A percentile compares a stretch with the other conserved stretches of the same genome.
Conservation (phyloP, 352 stramenopile genomes). For the Pythium rhizo-oryzae region DNA sequence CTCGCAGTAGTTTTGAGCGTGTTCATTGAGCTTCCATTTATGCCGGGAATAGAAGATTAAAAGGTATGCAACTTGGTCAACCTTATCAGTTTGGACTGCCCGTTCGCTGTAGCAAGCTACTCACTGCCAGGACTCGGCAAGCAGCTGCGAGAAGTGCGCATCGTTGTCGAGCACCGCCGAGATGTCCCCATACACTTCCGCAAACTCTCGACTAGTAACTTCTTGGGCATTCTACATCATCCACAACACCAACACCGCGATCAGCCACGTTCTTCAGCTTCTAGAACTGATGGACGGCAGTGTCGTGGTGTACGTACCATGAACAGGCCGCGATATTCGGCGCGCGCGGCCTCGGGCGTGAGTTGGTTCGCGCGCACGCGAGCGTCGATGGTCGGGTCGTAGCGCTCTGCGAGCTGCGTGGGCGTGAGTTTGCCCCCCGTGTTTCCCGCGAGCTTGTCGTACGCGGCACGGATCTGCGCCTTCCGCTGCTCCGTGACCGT, state of each 20-base stretch:
- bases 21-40: background rate
- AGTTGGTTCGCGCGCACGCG: conserved; percentile 52
- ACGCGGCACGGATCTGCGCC: conserved; percentile 45
- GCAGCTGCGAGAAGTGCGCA: conserved; percentile 62
- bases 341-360: conserved; percentile 32
- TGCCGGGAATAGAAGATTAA: background rate
- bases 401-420: conserved; percentile 39
- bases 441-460: conserved; percentile 42
- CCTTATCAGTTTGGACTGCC: background rate
- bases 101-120: too few relatives aligned
- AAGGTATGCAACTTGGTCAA: background rate
- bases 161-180: conserved; percentile 60
- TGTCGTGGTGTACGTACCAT: conserved; percentile 23
- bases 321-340: conserved; percentile 59
- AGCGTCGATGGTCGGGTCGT: conserved; percentile 65
- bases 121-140: conserved; percentile 74
- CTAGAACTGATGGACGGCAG: too few relatives aligned
- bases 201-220: conserved; percentile 57
- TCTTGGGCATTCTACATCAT: conserved; percentile 26
- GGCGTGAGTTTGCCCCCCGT: conserved; percentile 45
- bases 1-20: background rate
- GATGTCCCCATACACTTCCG: conserved; percentile 76
- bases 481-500: conserved; percentile 39
- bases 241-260: background rate
- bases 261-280: too few relatives aligned